Evolutionary conservation across 345 rosid genomes (phyloP).

Genomic region (Noccaea bulbosa): DNA sequence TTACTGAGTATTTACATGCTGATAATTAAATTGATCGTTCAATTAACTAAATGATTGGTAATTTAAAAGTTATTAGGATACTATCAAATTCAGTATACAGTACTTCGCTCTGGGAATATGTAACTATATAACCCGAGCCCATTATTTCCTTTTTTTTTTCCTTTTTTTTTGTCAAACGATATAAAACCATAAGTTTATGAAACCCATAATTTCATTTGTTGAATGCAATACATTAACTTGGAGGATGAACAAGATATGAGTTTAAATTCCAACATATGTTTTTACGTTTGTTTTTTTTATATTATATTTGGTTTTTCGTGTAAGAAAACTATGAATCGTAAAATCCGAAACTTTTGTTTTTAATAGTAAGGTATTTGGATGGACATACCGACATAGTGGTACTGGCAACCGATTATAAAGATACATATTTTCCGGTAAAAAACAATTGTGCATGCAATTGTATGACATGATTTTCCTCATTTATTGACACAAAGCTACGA

Average conservation of each 20-base stretch:
- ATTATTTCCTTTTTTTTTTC: not conserved
- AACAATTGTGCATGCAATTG: not conserved
- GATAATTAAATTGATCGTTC: constrained; percentile 7
- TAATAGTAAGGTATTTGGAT: not conserved
- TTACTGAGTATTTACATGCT: not conserved
- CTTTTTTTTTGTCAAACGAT: no score
- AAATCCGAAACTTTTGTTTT: not conserved
- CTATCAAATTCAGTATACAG: not conserved
- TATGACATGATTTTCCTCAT: not conserved
- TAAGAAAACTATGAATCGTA: not conserved
- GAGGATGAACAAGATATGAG: not conserved
- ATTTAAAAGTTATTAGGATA: not conserved
- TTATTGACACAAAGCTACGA: not conserved
- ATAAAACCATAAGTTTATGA: no score
- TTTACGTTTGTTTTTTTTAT: not conserved
- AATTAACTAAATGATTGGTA: not conserved
- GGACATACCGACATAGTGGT: constrained; percentile 9
- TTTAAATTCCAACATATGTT: not conserved
- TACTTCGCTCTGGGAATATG: no score
- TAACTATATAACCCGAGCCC: not conserved
- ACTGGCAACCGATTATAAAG: not conserved
- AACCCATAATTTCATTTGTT: not conserved
- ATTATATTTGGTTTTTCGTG: not conserved
- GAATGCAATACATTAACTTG: not conserved
- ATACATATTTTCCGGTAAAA: not conserved